phyloP scores from a whole-genome alignment of 108 stramenopile species.

The Bacterosira constricta region DNA sequence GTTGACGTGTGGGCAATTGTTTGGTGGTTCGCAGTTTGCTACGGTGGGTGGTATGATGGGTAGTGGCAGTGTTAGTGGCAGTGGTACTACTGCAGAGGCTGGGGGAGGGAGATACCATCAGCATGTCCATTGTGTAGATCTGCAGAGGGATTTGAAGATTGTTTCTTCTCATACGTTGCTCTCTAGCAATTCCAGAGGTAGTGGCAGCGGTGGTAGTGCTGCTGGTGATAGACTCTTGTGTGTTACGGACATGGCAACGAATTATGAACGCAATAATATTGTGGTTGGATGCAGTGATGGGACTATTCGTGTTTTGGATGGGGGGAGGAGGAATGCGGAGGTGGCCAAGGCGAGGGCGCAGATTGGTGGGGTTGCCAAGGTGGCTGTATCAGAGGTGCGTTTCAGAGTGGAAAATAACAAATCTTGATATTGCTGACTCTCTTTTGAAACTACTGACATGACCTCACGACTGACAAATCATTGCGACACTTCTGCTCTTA shows the following conservation, averaged over 20 bases:
- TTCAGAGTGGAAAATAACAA: too few relatives aligned
- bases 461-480: too few relatives aligned
- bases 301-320: conserved; percentile 76
- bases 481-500: too few relatives aligned
- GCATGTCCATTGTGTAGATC: conserved; percentile 71
- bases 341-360: conserved; percentile 69
- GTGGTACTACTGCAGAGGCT: not conserved
- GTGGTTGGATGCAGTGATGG: conserved; percentile 86
- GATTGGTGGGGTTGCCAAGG: conserved; percentile 64
- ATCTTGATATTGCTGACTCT: too few relatives aligned
- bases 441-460: too few relatives aligned
- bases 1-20: conserved; percentile 39
- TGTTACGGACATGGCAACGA: conserved; percentile 63
- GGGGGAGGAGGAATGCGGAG: conserved; percentile 54
- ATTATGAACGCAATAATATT: conserved; percentile 54
- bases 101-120: conserved; percentile 10
- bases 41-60: conserved; percentile 62
- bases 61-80: not conserved
- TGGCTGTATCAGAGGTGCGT: conserved; percentile 68
- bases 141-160: conserved; percentile 69
- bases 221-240: conserved; percentile 20
- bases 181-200: conserved; percentile 14
- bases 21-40: conserved; percentile 37
- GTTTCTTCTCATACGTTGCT: conserved; percentile 66
- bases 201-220: not conserved